These are phyloP conservation scores for Penicillium olsonii DNA, from an alignment of 2,329 filamentous ascomycete species.

Conservation along the genomic window DNA sequence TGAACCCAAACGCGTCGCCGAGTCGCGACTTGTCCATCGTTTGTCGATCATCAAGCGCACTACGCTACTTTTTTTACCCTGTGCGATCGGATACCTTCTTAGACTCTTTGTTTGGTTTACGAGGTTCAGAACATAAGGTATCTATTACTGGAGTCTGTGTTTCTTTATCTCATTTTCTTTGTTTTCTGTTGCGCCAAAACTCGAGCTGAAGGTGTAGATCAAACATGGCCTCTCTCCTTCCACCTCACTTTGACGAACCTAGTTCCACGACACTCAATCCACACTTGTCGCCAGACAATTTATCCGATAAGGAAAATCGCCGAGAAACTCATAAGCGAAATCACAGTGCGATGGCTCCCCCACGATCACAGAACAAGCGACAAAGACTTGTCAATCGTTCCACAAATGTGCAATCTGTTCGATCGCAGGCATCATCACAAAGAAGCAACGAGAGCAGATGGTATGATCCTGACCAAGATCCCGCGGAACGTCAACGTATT, in stretches of 20 bases:
- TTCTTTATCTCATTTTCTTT: conserved; percentile 5
- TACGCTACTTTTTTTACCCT: neutral
- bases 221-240: conserved; percentile 32
- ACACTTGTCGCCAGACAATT: conserved; percentile 35
- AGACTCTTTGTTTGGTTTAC: neutral
- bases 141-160: neutral
- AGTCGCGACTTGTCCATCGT: neutral
- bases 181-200: conserved; percentile 6
- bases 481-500: conserved; percentile 69
- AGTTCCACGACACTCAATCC: conserved; percentile 14
- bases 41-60: neutral
- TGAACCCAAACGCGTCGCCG: conserved; percentile 11
- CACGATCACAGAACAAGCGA: conserved; percentile 43
- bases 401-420: conserved; percentile 23
- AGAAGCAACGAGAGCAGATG: conserved; percentile 47
- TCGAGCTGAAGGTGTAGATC: conserved; percentile 20
- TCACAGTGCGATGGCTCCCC: conserved; percentile 9
- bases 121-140: no score
- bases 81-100: neutral
- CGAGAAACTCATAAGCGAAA: conserved; percentile 44
- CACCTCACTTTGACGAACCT: conserved; percentile 18
- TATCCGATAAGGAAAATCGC: conserved; percentile 55
- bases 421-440: conserved; percentile 28
- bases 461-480: conserved; percentile 82
- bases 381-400: conserved; percentile 44